phyloP scores from a whole-genome alignment of 176 grass and related monocot species.

The Poa annua region DNA sequence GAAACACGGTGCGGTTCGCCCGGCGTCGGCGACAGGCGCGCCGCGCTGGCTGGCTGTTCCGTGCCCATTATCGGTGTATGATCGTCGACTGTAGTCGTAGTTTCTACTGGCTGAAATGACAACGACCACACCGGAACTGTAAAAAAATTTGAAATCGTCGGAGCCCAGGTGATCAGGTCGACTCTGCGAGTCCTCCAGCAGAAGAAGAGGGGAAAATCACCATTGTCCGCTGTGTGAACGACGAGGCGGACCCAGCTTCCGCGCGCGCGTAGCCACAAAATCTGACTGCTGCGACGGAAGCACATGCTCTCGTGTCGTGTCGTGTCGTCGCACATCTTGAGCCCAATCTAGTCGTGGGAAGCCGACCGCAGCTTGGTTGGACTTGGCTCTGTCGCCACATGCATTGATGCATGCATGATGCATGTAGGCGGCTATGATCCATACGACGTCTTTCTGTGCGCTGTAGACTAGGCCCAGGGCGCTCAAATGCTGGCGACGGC shows the following conservation, averaged over 20 bases:
- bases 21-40: neutral
- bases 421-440: neutral
- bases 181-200: neutral
- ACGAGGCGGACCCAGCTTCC: neutral
- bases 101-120: neutral
- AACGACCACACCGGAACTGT: neutral
- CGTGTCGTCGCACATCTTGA: neutral
- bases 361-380: constrained; percentile 18
- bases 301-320: neutral
- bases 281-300: neutral
- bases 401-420: neutral
- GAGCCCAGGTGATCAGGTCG: neutral
- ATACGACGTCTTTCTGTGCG: neutral
- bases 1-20: neutral
- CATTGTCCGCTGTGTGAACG: neutral
- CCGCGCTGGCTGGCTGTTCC: neutral
- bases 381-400: neutral
- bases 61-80: neutral
- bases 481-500: neutral
- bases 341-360: neutral
- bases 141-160: too few species aligned
- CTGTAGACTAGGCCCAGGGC: neutral
- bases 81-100: too few species aligned
- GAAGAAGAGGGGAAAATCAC: neutral
- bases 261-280: neutral